Base-by-base conservation (phyloP, 2,329 filamentous ascomycete species). In the Aspergillus tamarii region DNA sequence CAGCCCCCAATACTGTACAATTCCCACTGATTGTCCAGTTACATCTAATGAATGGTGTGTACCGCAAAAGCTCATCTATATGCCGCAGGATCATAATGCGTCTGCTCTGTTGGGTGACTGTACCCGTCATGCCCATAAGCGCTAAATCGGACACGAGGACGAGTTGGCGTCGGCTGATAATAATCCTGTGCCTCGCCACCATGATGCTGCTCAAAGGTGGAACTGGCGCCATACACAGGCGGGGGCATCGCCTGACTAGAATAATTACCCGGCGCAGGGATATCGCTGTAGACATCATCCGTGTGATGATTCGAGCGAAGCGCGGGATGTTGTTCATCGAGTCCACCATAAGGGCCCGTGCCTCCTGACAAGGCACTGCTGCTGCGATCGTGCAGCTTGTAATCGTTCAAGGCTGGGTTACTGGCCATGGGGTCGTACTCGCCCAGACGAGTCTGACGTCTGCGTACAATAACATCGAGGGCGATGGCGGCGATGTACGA, bases 401-500 rank as follows among this genome's bases (percentile, higher is more conserved):
- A 77, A 34, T 73, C 72, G 39, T 78, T 77, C 5, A 75, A 57
- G 2, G 63, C 67, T 2, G 64, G 54, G 46, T 66, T 64, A 16
- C 68, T 69, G 19, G 77, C 75, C 78, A 87, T 80, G 19, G 78
- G 78, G 59, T 78, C 75, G 70, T 88, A 87, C 6, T 74, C 76
- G 10, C 85, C 85, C 19, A 82, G 74, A 32, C 75, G 74, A 19
- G 74, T 82, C 62, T 82, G 76, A 39, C 78, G 76, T 14, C 78
- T 76, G 64, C 77, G 78, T 26, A 85, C 84, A 64, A 80, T 75
- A 39, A 85, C 69, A 71, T 88, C 86, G 50, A 88, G 77, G 10
- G 75, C 70, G 43, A 86, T 71, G 9, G 83, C 80, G 12, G 80
- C 74, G 60, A 85, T 72, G 39, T 84, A 83, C 3, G 82, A 77